Evolutionary conservation across 805 yeast genomes (phyloP), one percentile per base, ranked within the genome.

Genomic region (Pichia kluyveri): DNA sequence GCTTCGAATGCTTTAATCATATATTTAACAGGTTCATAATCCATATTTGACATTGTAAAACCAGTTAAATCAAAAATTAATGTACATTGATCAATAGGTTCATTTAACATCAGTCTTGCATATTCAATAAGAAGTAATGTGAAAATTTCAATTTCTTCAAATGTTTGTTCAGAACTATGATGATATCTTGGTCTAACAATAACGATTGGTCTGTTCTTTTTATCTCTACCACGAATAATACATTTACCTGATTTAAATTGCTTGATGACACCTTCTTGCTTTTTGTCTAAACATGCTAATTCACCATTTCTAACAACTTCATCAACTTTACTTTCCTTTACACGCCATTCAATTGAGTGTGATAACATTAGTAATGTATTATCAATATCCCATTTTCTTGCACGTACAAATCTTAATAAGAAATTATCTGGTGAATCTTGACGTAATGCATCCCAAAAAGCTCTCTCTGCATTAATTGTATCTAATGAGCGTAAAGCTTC

Each of bases 41-140:
- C 99, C 86, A 95, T 93, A 63, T 91, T 93, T 51, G 89, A 76
- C 72, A 89, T 77, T 8, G 95, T 77, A 61, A 93, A 93, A 5
- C 83, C 96, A 12, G 85, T 72, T 59, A 93, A 69, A 62, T 93
- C 99, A 62, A 93, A 93, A 34, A 93, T 66, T 46, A 93, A 79
- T 2, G 93, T 80, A 42, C 88, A 89, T 12, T 83, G 81, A 61
- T 88, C 96, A 36, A 78, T 75, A 2, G 88, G 86, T 53, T 83
- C 91, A 52, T 70, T 76, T 54, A 90, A 69, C 52, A 83, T 75
- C 53, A 91, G 67, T 54, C 96, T 75, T n/a, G 87, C 77, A 60
- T 82, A 77, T 67, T 93, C 99, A 56, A 93, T 87, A 44, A 82
- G 69, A 46, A 83, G 61, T 41, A 90, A 64, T 2, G 95, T 86